Evolutionary conservation across 768 basidiomycete species (phyloP).

Genomic region (Candolleomyces aberdarensis): DNA sequence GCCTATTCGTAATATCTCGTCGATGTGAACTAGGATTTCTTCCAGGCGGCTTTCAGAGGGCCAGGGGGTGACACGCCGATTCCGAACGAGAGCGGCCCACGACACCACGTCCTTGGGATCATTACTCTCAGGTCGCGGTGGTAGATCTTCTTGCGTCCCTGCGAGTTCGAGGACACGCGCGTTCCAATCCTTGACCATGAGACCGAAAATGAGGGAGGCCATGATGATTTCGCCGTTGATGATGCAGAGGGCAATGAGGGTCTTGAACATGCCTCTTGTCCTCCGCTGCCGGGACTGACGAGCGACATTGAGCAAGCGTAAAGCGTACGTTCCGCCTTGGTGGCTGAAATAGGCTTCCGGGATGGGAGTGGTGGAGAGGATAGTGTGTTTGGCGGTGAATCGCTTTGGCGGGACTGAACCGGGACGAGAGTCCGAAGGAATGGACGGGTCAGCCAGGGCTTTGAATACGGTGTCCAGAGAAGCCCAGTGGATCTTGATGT

Average conservation of each 20-base stretch:
- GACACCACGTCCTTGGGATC: neutral
- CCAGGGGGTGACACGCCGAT: slow-evolving; percentile 2
- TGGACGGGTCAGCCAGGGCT: slow-evolving; percentile 16
- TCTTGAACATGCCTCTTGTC: slow-evolving; percentile 57
- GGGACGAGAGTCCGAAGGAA: neutral
- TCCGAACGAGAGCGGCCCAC: neutral
- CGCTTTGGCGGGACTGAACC: neutral
- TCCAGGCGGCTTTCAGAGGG: neutral
- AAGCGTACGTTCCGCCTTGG: slow-evolving; percentile 38
- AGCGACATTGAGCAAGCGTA: slow-evolving; percentile 51
- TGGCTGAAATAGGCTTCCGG: slow-evolving; percentile 35
- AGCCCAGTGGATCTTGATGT: slow-evolving; percentile 44
- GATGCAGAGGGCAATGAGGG: slow-evolving; percentile 60
- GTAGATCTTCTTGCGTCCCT: neutral
- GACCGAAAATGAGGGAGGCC: slow-evolving; percentile 67
- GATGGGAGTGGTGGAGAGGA: slow-evolving; percentile 23
- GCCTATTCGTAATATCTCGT: slow-evolving; percentile 11
- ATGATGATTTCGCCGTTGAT: slow-evolving; percentile 78
- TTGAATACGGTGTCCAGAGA: slow-evolving; percentile 49
- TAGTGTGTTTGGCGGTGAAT: slow-evolving; percentile 8
- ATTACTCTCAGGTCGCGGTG: neutral
- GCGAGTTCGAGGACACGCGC: slow-evolving; percentile 25
- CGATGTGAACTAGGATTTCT: slow-evolving; percentile 11
- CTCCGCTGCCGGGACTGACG: slow-evolving; percentile 53
- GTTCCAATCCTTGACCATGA: slow-evolving; percentile 64